These are phyloP conservation scores for Fragaria iinumae DNA, from an alignment of 306 rosid genomes.

Conservation along the genomic window DNA sequence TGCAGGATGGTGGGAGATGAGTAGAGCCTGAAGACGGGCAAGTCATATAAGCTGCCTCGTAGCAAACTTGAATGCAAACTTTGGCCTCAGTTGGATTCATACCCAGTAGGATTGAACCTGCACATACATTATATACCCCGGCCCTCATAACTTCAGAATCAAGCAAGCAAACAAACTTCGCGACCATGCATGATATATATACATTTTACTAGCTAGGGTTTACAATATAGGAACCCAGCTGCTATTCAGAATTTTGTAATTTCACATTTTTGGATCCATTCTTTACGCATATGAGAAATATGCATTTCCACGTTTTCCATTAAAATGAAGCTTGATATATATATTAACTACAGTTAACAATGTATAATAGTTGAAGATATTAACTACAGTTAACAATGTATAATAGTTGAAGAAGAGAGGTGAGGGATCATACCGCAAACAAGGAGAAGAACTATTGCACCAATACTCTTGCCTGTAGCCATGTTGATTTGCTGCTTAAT, in stretches of 20 bases:
- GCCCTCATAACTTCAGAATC: neutral
- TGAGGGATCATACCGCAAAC: neutral
- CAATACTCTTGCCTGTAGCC: neutral
- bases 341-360: too few species aligned
- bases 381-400: too few species aligned
- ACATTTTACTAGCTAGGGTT: too few species aligned
- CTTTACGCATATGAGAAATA: too few species aligned
- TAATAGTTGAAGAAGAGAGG: neutral
- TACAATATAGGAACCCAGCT: too few species aligned
- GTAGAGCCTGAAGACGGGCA: slow-evolving; percentile 40
- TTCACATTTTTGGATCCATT: neutral
- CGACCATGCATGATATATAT: neutral
- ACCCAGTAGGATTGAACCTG: slow-evolving; percentile 25
- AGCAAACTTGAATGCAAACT: slow-evolving; percentile 18
- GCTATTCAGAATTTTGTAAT: neutral
- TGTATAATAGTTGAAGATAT: neutral
- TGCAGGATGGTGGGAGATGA: slow-evolving; percentile 40
- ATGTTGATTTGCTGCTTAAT: neutral
- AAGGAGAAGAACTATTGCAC: slow-evolving; percentile 3
- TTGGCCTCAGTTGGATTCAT: slow-evolving; percentile 9
- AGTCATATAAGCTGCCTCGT: slow-evolving; percentile 40
- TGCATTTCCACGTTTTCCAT: too few species aligned
- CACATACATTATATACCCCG: neutral
- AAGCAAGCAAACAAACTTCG: neutral
- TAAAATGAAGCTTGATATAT: too few species aligned